Percentiles rank a stretch among this genome's conserved stretches.
These are phyloP conservation scores for Arthrobotrys conoides DNA, from an alignment of 2,329 filamentous ascomycete genomes.

Conservation along the genomic window DNA sequence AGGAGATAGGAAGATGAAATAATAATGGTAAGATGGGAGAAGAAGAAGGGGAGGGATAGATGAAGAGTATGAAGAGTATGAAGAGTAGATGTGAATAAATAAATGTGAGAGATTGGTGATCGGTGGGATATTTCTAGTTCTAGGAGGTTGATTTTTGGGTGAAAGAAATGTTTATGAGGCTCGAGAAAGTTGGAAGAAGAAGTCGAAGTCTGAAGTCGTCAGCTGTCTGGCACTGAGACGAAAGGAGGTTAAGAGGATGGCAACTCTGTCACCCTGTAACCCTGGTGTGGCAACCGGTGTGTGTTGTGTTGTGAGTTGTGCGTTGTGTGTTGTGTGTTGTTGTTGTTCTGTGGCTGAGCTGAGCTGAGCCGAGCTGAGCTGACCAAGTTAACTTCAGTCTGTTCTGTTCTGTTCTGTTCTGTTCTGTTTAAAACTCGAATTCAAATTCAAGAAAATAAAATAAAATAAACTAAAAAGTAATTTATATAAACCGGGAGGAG, in stretches of 20 bases:
- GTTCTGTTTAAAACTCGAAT: too few relatives aligned
- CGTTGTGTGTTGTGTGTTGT: neutral
- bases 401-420: too few relatives aligned
- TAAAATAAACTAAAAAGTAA: too few relatives aligned
- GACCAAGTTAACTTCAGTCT: too few relatives aligned
- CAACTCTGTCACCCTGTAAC: neutral
- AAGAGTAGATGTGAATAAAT: neutral
- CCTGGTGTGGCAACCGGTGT: constrained; percentile 14
- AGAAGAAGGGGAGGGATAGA: too few relatives aligned
- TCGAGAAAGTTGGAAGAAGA: neutral
- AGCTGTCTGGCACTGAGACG: constrained; percentile 12
- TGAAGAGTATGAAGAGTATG: too few relatives aligned
- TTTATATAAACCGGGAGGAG: too few relatives aligned
- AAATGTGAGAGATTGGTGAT: neutral
- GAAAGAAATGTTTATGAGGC: too few relatives aligned
- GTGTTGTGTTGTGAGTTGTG: neutral
- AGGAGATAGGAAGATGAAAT: too few relatives aligned
- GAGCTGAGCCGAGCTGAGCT: too few relatives aligned
- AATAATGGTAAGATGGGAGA: neutral
- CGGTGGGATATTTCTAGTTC: neutral
- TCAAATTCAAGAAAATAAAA: too few relatives aligned
- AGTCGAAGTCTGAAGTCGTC: constrained; percentile 1
- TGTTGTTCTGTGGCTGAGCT: constrained; percentile 13
- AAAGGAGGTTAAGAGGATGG: constrained; percentile 27
- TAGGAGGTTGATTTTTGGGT: too few relatives aligned